Evolutionary conservation across 371 early-diverging fungal genomes (phyloP).

Genomic region (Mucor lusitanicus): DNA sequence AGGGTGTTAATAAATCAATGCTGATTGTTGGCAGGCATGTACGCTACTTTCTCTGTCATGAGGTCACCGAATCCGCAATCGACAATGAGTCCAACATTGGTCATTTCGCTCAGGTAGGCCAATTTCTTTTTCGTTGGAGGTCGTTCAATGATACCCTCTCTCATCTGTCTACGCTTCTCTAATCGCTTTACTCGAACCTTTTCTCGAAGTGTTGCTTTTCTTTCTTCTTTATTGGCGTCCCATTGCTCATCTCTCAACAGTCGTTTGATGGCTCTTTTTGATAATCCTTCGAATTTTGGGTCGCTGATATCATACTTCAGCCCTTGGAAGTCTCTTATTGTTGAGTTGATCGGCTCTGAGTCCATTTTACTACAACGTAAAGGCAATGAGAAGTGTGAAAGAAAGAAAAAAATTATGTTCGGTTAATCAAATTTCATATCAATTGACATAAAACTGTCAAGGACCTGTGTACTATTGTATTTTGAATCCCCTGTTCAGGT

Average conservation of each 20-base stretch:
- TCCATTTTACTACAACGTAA: not conserved
- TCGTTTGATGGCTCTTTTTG: slow-evolving; percentile 40
- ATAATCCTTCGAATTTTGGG: slow-evolving; percentile 41
- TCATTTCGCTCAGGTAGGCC: slow-evolving; percentile 22
- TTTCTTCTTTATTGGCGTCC: slow-evolving; percentile 34
- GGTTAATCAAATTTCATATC: too few relatives aligned
- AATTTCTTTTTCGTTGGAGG: slow-evolving; percentile 31
- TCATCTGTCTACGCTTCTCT: slow-evolving; percentile 26
- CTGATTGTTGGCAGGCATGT: not conserved
- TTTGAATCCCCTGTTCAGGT: too few relatives aligned
- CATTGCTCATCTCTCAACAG: slow-evolving; percentile 38
- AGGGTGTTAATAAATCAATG: not conserved
- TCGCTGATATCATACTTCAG: slow-evolving; percentile 38
- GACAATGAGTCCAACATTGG: slow-evolving; percentile 56
- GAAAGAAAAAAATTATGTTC: too few relatives aligned
- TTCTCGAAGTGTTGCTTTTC: slow-evolving; percentile 26
- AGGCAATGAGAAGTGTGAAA: too few relatives aligned
- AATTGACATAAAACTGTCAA: too few relatives aligned
- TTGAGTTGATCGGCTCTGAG: not conserved
- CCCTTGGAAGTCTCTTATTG: slow-evolving; percentile 27
- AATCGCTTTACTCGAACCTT: slow-evolving; percentile 30
- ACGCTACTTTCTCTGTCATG: slow-evolving; percentile 74
- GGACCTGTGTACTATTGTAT: too few relatives aligned
- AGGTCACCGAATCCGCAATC: slow-evolving; percentile 77
- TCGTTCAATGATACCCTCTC: slow-evolving; percentile 33